Percentiles rank a stretch among this genome's conserved stretches.
Evolutionary conservation across 257 asterid species (phyloP).

Genomic region (Solanum sitiens): DNA sequence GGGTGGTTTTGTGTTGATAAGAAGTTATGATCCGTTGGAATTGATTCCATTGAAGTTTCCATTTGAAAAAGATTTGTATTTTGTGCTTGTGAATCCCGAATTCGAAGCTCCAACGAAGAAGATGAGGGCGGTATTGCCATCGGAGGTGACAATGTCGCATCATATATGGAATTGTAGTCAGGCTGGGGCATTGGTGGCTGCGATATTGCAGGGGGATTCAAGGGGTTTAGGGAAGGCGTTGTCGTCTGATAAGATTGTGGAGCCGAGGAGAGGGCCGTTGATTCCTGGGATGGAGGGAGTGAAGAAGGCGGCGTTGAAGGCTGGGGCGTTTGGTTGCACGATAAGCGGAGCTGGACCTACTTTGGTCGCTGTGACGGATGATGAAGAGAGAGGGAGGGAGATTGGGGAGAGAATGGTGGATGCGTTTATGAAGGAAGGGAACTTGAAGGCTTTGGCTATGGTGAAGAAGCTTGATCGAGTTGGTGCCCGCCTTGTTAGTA

Average conservation of each 20-base stretch:
- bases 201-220: slow-evolving; percentile 61
- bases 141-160: slow-evolving; percentile 62
- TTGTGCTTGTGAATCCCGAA: slow-evolving; percentile 72
- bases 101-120: slow-evolving; percentile 90
- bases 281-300: slow-evolving; percentile 95
- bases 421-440: slow-evolving; percentile 61
- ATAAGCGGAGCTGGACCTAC: slow-evolving; percentile 96
- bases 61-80: slow-evolving; percentile 27
- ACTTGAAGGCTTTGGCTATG: slow-evolving; percentile 64
- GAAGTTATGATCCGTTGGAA: slow-evolving; percentile 78
- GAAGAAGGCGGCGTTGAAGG: slow-evolving; percentile 63
- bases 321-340: slow-evolving; percentile 84
- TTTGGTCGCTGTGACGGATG: slow-evolving; percentile 66
- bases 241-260: slow-evolving; percentile 78
- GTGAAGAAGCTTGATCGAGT: slow-evolving; percentile 69
- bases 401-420: slow-evolving; percentile 89
- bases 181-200: slow-evolving; percentile 82
- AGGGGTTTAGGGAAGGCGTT: slow-evolving; percentile 67
- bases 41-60: slow-evolving; percentile 58
- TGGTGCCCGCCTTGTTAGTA: slow-evolving; percentile 73
- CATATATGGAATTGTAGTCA: slow-evolving; percentile 83
- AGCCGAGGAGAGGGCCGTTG: slow-evolving; percentile 77
- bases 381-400: slow-evolving; percentile 46
- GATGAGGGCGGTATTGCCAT: slow-evolving; percentile 77
- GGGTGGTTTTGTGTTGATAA: slow-evolving; percentile 72